phyloP scores from a whole-genome alignment of 495 filamentous ascomycete genomes.

The Apiosordaria backusii region DNA sequence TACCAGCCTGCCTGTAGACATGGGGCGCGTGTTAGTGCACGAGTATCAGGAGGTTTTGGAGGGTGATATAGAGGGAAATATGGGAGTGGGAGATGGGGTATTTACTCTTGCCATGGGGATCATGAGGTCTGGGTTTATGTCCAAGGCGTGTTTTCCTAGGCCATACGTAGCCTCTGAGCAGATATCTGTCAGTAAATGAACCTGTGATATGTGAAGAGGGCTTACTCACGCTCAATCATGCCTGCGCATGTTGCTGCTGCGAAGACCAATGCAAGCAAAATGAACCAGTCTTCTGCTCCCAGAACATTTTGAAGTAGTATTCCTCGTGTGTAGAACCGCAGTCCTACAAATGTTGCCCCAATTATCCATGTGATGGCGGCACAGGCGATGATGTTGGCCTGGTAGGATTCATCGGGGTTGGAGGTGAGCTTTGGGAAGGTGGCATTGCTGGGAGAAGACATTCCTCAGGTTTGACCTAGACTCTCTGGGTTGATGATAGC shows the following conservation, averaged over 20 bases:
- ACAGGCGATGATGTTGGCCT: constrained; percentile 27
- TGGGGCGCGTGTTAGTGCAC: neutral
- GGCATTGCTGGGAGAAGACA: neutral
- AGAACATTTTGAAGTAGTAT: constrained; percentile 19
- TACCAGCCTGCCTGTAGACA: constrained; percentile 28
- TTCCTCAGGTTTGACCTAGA: neutral
- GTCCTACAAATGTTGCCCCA: constrained; percentile 21
- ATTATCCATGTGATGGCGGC: constrained; percentile 22
- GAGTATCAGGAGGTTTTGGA: neutral
- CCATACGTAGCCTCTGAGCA: constrained; percentile 21
- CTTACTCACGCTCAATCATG: constrained; percentile 15
- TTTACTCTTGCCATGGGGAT: constrained; percentile 19
- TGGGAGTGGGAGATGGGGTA: neutral
- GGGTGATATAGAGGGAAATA: neutral
- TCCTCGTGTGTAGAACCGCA: constrained; percentile 28
- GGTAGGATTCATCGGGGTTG: constrained; percentile 21
- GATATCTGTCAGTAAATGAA: too few relatives aligned
- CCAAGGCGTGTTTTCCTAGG: constrained; percentile 23
- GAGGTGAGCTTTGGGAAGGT: constrained; percentile 9
- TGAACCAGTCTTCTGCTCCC: constrained; percentile 29
- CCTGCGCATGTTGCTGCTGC: constrained; percentile 21
- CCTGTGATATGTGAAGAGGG: too few relatives aligned
- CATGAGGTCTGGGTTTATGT: constrained; percentile 15
- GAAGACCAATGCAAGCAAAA: constrained; percentile 23
- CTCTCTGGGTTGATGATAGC: neutral